phyloP scores from a whole-genome alignment of 2,329 filamentous ascomycete genomes.

The Colletotrichum costaricense region DNA sequence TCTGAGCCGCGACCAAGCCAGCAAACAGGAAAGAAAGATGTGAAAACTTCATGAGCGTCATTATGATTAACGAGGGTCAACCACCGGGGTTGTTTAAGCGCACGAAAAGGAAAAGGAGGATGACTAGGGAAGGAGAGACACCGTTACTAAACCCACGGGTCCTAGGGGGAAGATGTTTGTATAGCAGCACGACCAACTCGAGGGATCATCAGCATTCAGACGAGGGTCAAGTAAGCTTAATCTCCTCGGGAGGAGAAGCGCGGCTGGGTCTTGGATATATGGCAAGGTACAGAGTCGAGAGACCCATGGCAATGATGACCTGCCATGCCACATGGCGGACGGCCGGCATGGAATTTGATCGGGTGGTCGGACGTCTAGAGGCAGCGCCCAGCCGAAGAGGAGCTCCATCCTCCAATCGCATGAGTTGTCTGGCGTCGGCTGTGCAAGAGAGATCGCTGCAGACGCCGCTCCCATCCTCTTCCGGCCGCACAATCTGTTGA shows the following conservation, averaged over 20 bases:
- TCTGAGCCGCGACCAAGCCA: constrained; percentile 33
- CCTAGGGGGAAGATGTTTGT: constrained; percentile 32
- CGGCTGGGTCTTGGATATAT: constrained; percentile 30
- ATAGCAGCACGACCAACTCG: constrained; percentile 19
- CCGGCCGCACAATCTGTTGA: constrained; percentile 27
- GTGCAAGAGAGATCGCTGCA: constrained; percentile 10
- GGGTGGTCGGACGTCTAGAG: constrained; percentile 24
- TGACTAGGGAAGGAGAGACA: constrained; percentile 34
- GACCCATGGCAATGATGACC: not conserved
- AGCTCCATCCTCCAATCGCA: constrained; percentile 31
- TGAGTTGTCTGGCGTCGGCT: not conserved
- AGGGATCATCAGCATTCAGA: constrained; percentile 22
- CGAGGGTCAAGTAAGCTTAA: constrained; percentile 29
- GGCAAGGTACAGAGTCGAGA: constrained; percentile 1
- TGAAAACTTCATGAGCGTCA: constrained; percentile 35
- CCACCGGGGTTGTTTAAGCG: constrained; percentile 30
- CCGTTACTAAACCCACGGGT: constrained; percentile 36
- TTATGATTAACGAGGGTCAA: constrained; percentile 38
- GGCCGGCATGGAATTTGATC: constrained; percentile 5
- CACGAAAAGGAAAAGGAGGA: constrained; percentile 11
- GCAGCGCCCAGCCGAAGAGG: constrained; percentile 22
- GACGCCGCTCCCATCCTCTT: constrained; percentile 21
- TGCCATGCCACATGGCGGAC: constrained; percentile 21
- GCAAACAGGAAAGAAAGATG: constrained; percentile 30
- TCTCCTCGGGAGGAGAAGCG: not conserved